A percentile compares a stretch with the other conserved stretches of the same genome.
phyloP scores from a whole-genome alignment of 2,329 filamentous ascomycete genomes.

The Xylariaceae sp. region DNA sequence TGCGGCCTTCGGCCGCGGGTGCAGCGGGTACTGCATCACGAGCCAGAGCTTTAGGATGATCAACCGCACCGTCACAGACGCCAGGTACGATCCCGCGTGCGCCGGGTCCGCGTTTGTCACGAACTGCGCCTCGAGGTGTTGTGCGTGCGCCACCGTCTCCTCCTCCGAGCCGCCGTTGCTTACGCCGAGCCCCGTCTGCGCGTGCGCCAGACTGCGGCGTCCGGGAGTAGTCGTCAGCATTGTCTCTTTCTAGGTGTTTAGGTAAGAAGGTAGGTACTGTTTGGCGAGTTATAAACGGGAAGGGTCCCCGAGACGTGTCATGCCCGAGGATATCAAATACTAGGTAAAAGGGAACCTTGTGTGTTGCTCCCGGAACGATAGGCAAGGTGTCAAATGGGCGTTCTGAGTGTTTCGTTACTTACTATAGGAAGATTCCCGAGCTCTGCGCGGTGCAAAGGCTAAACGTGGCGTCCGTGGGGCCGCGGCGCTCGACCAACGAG shows the following conservation, averaged over 20 bases:
- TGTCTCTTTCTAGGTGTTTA: no score
- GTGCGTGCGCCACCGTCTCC: constrained; percentile 44
- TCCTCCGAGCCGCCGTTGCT: constrained; percentile 32
- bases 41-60: constrained; percentile 52
- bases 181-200: constrained; percentile 22
- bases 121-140: constrained; percentile 44
- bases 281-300: no score
- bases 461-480: constrained; percentile 47
- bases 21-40: constrained; percentile 48
- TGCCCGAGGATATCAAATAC: no score
- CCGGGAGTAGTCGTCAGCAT: no score
- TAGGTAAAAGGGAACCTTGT: no score
- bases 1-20: constrained; percentile 30
- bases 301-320: no score
- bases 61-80: constrained; percentile 44
- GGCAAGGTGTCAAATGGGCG: no score
- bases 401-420: no score
- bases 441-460: constrained; percentile 44
- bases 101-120: constrained; percentile 39
- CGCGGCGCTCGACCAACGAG: constrained; percentile 39
- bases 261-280: no score
- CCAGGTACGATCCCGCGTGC: constrained; percentile 41
- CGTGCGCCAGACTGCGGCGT: constrained; percentile 42
- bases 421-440: constrained; percentile 45
- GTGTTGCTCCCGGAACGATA: no score